These are phyloP conservation scores for Sphaerosporella brunnea DNA, from an alignment of 495 filamentous ascomycete species.

Conservation along the genomic window DNA sequence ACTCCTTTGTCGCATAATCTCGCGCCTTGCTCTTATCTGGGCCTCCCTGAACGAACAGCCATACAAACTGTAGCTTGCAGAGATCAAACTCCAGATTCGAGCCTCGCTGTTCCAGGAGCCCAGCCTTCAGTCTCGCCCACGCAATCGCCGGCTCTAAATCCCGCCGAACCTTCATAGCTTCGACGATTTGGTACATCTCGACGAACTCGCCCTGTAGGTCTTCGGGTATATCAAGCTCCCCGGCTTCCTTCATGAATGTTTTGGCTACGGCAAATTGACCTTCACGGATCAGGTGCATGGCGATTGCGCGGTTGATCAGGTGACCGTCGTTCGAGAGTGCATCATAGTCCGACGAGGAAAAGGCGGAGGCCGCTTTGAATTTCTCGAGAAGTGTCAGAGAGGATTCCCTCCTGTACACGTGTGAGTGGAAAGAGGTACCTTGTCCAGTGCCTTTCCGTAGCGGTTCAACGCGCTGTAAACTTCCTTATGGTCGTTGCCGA, in stretches of 20 bases:
- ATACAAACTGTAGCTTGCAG: slow-evolving; percentile 66
- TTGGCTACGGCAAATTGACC: slow-evolving; percentile 77
- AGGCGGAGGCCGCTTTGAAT: slow-evolving; percentile 62
- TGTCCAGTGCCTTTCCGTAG: slow-evolving; percentile 68
- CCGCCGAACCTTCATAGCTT: slow-evolving; percentile 46
- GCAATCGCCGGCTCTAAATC: slow-evolving; percentile 68
- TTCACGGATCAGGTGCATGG: slow-evolving; percentile 89
- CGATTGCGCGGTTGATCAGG: slow-evolving; percentile 79
- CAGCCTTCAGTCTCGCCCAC: slow-evolving; percentile 60
- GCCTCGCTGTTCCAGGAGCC: slow-evolving; percentile 57
- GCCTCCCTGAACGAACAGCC: slow-evolving; percentile 46
- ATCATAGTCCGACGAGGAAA: slow-evolving; percentile 67
- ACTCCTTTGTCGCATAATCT: slow-evolving; percentile 50
- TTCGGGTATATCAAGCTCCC: slow-evolving; percentile 19
- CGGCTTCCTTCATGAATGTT: slow-evolving; percentile 55
- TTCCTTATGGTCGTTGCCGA: slow-evolving; percentile 63
- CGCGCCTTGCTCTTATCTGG: slow-evolving; percentile 36
- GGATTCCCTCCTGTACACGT: neutral
- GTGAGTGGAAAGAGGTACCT: slow-evolving; percentile 33
- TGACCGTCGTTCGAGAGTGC: slow-evolving; percentile 54
- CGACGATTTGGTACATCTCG: slow-evolving; percentile 78
- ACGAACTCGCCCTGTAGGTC: slow-evolving; percentile 62
- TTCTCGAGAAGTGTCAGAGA: slow-evolving; percentile 31
- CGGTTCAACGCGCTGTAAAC: slow-evolving; percentile 59
- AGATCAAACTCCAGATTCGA: slow-evolving; percentile 93